Evolutionary conservation across 805 yeast species (phyloP).

Genomic region (Metschnikowia picachoensis): DNA sequence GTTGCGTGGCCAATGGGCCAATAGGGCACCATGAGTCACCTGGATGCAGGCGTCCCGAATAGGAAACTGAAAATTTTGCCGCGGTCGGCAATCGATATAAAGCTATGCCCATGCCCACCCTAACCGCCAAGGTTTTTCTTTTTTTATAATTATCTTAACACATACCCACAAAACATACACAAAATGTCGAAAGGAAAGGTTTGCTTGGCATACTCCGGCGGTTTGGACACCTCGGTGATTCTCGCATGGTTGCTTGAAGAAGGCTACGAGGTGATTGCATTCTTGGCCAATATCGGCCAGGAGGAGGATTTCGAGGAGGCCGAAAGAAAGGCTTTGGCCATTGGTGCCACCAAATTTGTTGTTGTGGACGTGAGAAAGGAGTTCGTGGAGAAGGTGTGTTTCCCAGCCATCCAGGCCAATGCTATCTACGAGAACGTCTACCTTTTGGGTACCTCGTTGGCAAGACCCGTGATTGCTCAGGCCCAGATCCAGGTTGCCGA

Average conservation of each 20-base stretch:
- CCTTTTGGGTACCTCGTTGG: conserved; percentile 93
- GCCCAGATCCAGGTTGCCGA: conserved; percentile 98
- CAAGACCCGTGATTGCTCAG: conserved; percentile 97
- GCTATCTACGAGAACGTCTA: conserved; percentile 98
- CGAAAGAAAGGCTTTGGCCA: conserved; percentile 89
- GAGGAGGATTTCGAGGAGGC: conserved; percentile 99
- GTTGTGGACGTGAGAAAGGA: conserved; percentile 92
- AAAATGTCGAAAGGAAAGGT: conserved; percentile 96
- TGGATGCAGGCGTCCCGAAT: conserved; percentile 13
- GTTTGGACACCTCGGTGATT: conserved; percentile 96
- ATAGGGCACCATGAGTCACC: conserved; percentile 15
- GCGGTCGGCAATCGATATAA: conserved; percentile 23
- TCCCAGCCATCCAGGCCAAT: conserved; percentile 96
- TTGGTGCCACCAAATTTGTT: conserved; percentile 96
- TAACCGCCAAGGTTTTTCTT: conserved; percentile 2
- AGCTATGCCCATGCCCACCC: conserved; percentile 10
- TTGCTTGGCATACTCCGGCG: conserved; percentile 98
- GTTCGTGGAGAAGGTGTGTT: conserved; percentile 87
- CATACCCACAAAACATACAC: neutral
- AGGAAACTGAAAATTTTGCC: conserved; percentile 17
- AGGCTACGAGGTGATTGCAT: conserved; percentile 97
- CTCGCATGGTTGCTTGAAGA: conserved; percentile 97
- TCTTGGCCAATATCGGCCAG: conserved; percentile 98
- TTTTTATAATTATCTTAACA: neutral
- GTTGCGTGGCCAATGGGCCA: too few relatives aligned